Conservation (phyloP, 768 basidiomycete species). For the Clitopilus passeckerianus region DNA sequence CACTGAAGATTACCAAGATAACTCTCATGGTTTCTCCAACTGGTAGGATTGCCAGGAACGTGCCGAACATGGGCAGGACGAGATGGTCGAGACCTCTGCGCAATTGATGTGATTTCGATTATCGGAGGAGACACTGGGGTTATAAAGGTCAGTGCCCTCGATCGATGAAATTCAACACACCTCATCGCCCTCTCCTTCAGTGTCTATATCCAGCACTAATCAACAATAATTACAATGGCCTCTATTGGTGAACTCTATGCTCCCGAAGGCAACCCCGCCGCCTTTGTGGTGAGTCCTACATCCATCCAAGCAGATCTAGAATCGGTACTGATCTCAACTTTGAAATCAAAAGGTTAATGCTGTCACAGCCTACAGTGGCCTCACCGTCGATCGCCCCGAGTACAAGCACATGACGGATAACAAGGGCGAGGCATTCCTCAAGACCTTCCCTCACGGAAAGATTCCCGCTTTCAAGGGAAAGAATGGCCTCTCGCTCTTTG, state of each 20-base stretch:
- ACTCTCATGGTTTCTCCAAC: background rate
- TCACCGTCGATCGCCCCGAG: background rate
- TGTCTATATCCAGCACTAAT: too few relatives aligned
- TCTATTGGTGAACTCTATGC: background rate
- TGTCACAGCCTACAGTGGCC: background rate
- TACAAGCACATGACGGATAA: background rate
- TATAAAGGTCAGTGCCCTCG: background rate
- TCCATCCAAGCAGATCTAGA: background rate
- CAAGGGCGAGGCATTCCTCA: background rate
- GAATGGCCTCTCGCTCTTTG: background rate
- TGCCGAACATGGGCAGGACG: too few relatives aligned
- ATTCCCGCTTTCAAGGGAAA: background rate
- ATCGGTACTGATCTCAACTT: background rate
- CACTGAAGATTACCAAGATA: background rate
- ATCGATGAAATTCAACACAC: too few relatives aligned
- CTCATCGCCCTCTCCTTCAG: background rate
- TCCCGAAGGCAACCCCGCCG: background rate
- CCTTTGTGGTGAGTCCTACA: background rate
- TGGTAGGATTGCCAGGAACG: background rate
- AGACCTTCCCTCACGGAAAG: background rate
- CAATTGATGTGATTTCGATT: background rate
- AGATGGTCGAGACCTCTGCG: background rate
- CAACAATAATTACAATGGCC: background rate
- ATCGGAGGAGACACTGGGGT: background rate
- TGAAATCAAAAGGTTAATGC: background rate